Evolutionary conservation across 1,284 basidiomycete genomes (phyloP), one percentile per base, ranked within the genome.

Genomic region (Kalmanozyma brasiliensis): DNA sequence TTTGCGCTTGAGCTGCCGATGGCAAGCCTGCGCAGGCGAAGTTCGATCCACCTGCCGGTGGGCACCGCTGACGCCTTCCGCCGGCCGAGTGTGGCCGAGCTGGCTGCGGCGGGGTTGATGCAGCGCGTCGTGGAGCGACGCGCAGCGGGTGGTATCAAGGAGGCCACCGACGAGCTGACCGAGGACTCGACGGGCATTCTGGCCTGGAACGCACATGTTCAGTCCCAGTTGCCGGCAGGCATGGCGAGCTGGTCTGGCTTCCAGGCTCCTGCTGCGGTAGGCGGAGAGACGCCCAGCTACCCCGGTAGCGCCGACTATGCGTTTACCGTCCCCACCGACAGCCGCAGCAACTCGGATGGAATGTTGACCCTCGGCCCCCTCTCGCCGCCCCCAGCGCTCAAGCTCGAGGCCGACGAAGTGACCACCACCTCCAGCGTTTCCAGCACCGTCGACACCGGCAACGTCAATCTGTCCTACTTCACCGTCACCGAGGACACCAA

Each of bases 161-260:
- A 59, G 47, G 49, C 63, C 13, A 48, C 65, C 7, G 38, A 51
- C 16, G 55, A 63, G 3, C 51, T 55, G 38, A 26, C 40, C 3
- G 34, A 49, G 4, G 65, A 68, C 43, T 23, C 36, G 16, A 51
- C 44, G 2, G 65, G 60, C 14, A 68, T 68, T 19, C 43, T 58
- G 5, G 65, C 65, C 0, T 68, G 65, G 65, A 68, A 68, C 26
- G 65, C 60, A 0, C 59, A 68, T 30, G 65, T 68, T 2, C 65
- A 63, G 26, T 63, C 65, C 14, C 55, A 63, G 38, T 14, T 55
- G 32, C 53, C 52, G 8, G 60, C 46, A 4, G 47, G 47, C 8
- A 47, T 68, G 55, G 37, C 42, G n/a, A 33, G 46, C 11, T 68
- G 65, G 65, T 41, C 37, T 17, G 64, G 64, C 8, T 68, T 68